Evolutionary conservation across 768 basidiomycete genomes (phyloP), one percentile per base, ranked within the genome.

Genomic region (Paxillus involutus): DNA sequence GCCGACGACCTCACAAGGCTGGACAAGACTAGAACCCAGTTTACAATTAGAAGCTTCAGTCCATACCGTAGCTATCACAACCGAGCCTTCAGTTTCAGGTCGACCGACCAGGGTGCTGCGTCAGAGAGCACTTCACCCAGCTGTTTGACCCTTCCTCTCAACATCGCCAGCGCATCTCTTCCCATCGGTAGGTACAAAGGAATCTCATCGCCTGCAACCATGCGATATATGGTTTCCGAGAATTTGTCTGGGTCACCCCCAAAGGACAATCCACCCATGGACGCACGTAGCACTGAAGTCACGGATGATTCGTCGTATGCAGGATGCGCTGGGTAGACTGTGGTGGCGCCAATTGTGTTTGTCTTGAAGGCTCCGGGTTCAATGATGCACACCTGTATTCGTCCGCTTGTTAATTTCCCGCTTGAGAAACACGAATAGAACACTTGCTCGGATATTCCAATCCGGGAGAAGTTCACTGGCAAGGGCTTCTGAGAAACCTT

Each of bases 361-460:
- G 63, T 64, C 17, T 35, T 5, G 19, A 64, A 65, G 40, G 42
- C 42, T 29, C 64, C 62, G 3, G 56, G 17, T 50, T 63, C 50
- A 21, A 65, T 36, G 33, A 61, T 60, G 43, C 59, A 59, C 37
- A 66, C 54, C 59, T 66, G n/a, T 26, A 26, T 26, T 26, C 6
- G 9, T 29, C 13, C 46, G 10, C 11, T 21, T n/a, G n/a, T 29
- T 40, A 21, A 29, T 19, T 26, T 26, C 26, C 21, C 26, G 4
- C 26, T 26, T 5, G 26, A 26, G 26, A 26, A 21, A 10, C 3
- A 16, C 55, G 21, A 4, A 58, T 26, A 6, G 6, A 26, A 6
- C 5, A 26, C 26, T 26, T 26, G 26, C 58, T 51, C 51, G 58
- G 60, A 77, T 77, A 52, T 77, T 78, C 76, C 78, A 79, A 12